Evolutionary conservation across 164 flowering plant genomes (phyloP).

Genomic region (Aristolochia californica): DNA sequence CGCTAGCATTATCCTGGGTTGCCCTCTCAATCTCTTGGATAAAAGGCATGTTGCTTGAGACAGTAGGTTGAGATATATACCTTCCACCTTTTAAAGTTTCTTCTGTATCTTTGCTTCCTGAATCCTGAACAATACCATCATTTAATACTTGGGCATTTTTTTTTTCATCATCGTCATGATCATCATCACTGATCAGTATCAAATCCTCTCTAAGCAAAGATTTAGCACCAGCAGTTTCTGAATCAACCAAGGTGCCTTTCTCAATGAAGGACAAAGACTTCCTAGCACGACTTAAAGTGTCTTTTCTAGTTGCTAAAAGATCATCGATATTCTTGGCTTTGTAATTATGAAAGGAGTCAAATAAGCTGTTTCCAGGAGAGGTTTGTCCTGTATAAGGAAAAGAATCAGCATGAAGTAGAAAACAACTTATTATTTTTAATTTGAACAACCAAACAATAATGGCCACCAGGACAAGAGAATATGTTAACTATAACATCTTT

Average conservation of each 20-base stretch:
- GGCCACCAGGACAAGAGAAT: too few relatives aligned
- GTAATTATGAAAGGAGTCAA: neutral
- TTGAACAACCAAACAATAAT: too few relatives aligned
- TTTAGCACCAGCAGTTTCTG: neutral
- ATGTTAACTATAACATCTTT: too few relatives aligned
- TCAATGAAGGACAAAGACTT: conserved; percentile 14
- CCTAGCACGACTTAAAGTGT: conserved; percentile 15
- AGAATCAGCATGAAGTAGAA: too few relatives aligned
- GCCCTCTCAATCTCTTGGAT: conserved; percentile 15
- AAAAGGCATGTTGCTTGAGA: neutral
- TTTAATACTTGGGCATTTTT: too few relatives aligned
- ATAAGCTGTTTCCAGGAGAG: too few relatives aligned
- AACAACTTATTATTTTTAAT: too few relatives aligned
- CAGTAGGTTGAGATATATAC: neutral
- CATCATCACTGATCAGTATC: too few relatives aligned
- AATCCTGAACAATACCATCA: neutral
- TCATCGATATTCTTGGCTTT: neutral
- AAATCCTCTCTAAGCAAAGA: neutral
- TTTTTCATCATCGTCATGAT: too few relatives aligned
- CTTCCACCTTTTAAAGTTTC: neutral
- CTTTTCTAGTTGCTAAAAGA: conserved; percentile 7
- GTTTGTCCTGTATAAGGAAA: too few relatives aligned
- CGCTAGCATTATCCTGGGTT: conserved; percentile 17
- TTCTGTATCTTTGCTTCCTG: neutral
- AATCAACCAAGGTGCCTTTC: neutral